These are phyloP conservation scores for Lipomyces lipofer DNA, from an alignment of 805 yeast species.

Conservation along the genomic window DNA sequence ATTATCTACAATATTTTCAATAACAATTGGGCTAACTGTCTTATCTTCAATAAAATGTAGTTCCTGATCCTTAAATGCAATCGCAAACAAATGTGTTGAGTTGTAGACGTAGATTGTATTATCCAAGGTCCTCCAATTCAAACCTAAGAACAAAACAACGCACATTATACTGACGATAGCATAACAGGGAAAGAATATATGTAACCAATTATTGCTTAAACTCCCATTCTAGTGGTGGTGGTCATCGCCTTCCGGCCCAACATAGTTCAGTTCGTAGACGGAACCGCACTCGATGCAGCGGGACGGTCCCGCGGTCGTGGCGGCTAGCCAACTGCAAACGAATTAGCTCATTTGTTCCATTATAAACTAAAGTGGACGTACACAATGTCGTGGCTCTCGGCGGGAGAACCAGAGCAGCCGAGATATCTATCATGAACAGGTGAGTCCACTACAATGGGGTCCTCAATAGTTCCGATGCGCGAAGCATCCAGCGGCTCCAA, in stretches of 20 bases:
- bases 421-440: constrained; percentile 63
- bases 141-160: no score
- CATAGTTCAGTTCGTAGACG: constrained; percentile 82
- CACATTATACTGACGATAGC: no score
- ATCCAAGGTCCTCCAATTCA: no score
- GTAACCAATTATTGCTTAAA: no score
- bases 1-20: no score
- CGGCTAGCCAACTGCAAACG: constrained; percentile 16
- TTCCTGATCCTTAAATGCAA: no score
- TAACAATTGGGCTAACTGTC: no score
- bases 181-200: no score
- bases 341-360: constrained; percentile 34
- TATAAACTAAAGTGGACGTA: constrained; percentile 80
- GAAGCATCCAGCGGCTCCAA: constrained; percentile 81
- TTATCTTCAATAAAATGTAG: no score
- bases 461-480: constrained; percentile 85
- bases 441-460: constrained; percentile 87
- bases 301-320: constrained; percentile 58
- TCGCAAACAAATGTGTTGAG: no score
- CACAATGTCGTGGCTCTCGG: constrained; percentile 84
- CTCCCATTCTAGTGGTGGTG: constrained; percentile 50
- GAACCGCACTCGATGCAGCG: constrained; percentile 99
- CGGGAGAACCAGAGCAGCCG: constrained; percentile 97
- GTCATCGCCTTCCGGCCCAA: constrained; percentile 67
- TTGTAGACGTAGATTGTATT: no score